Evolutionary conservation across 192 early-diverging fungal species (phyloP).

Genomic region (Mortierella antarctica): DNA sequence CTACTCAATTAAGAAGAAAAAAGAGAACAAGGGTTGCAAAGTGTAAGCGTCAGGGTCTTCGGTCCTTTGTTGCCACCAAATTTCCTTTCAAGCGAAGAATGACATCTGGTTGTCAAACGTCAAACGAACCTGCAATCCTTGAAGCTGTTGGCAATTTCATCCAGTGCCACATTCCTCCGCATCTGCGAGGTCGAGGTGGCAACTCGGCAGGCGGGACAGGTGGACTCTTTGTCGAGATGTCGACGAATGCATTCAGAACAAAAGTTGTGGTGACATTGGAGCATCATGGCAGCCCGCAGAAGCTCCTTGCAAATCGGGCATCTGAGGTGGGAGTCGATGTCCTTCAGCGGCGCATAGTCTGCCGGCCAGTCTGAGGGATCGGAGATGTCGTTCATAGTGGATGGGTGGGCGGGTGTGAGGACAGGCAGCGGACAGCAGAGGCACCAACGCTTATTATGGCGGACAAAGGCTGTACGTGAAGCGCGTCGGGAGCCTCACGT

Average conservation of each 20-base stretch:
- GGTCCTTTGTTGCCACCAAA: constrained; percentile 37
- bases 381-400: constrained; percentile 59
- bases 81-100: neutral
- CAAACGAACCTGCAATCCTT: constrained; percentile 29
- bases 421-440: neutral
- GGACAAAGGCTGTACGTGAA: no score
- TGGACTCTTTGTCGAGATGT: constrained; percentile 64
- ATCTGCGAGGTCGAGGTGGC: constrained; percentile 39
- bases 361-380: constrained; percentile 76
- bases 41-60: neutral
- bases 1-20: constrained; percentile 1
- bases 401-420: neutral
- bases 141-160: constrained; percentile 45
- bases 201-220: constrained; percentile 75
- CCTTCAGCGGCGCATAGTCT: constrained; percentile 60
- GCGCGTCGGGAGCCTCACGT: no score
- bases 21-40: neutral
- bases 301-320: constrained; percentile 86
- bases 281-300: constrained; percentile 67
- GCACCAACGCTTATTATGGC: neutral
- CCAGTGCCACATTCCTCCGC: constrained; percentile 31
- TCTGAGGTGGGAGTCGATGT: constrained; percentile 74
- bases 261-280: constrained; percentile 80
- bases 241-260: constrained; percentile 82
- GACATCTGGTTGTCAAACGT: no score